A percentile compares a stretch with the other conserved stretches of the same genome.
Conservation (phyloP, 1,139 yeast species). For the Candida dubliniensis region DNA sequence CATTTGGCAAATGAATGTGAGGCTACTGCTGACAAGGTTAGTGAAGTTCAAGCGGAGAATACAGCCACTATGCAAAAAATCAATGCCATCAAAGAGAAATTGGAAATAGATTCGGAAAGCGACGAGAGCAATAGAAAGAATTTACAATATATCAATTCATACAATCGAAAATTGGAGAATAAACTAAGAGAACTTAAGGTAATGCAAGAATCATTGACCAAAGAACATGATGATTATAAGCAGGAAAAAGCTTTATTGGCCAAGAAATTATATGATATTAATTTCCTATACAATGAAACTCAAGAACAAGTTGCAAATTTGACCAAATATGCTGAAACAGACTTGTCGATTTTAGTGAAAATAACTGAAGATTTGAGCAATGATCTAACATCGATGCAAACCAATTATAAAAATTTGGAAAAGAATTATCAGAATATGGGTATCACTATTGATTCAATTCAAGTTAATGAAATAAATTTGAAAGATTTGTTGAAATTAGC, state of each 20-base stretch:
- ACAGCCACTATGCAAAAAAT: slow-evolving; percentile 42
- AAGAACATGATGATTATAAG: slow-evolving; percentile 69
- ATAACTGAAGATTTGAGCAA: slow-evolving; percentile 56
- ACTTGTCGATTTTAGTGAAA: slow-evolving; percentile 56
- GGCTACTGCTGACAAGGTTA: slow-evolving; percentile 40
- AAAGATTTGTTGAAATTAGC: slow-evolving; percentile 50
- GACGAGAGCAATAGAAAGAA: slow-evolving; percentile 26
- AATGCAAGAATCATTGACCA: slow-evolving; percentile 61
- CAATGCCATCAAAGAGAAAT: slow-evolving; percentile 33
- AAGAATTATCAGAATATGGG: slow-evolving; percentile 50
- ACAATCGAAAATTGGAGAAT: slow-evolving; percentile 59
- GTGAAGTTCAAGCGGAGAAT: slow-evolving; percentile 34
- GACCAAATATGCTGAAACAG: slow-evolving; percentile 59
- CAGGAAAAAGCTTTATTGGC: slow-evolving; percentile 59
- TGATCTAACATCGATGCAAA: slow-evolving; percentile 46
- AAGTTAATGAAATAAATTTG: slow-evolving; percentile 55
- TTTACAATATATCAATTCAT: slow-evolving; percentile 49
- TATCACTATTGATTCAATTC: slow-evolving; percentile 60
- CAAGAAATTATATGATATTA: slow-evolving; percentile 55
- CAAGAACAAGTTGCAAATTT: slow-evolving; percentile 61
- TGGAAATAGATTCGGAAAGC: slow-evolving; percentile 22
- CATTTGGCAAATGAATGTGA: slow-evolving; percentile 59
- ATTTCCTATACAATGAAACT: slow-evolving; percentile 53
- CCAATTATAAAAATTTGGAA: slow-evolving; percentile 44
- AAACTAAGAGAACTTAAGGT: slow-evolving; percentile 64